Conservation (phyloP, 225 moss, liverwort and hornwort species). For the Climacium dendroides region DNA sequence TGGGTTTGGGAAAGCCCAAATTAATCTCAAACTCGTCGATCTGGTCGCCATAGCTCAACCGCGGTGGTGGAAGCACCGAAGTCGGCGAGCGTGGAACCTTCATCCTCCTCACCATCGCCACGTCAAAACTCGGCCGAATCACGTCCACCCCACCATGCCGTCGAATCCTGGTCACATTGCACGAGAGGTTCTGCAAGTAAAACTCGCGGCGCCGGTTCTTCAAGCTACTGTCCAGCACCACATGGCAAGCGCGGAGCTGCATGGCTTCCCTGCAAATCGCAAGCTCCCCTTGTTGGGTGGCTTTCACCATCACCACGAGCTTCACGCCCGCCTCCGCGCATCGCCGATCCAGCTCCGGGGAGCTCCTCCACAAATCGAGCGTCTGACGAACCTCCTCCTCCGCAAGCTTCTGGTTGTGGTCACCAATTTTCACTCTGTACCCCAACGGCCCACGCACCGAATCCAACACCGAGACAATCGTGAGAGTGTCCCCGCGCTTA, state of each 20-base stretch:
- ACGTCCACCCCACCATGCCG: slow-evolving; percentile 22
- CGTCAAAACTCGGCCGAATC: neutral
- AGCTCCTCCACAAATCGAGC: neutral
- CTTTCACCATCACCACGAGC: slow-evolving; percentile 17
- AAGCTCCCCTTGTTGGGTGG: slow-evolving; percentile 1
- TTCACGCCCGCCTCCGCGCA: slow-evolving; percentile 18
- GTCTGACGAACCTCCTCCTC: slow-evolving; percentile 4
- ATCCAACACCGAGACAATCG: slow-evolving; percentile 1
- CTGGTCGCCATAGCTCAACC: slow-evolving; percentile 34
- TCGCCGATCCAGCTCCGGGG: neutral
- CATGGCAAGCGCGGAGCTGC: neutral
- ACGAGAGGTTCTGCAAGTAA: slow-evolving; percentile 5
- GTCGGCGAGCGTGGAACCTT: neutral
- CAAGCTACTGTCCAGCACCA: slow-evolving; percentile 36
- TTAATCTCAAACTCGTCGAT: slow-evolving; percentile 31
- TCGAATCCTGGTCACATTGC: slow-evolving; percentile 24
- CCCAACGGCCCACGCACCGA: slow-evolving; percentile 17
- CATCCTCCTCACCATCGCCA: neutral
- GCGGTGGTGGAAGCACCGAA: slow-evolving; percentile 7
- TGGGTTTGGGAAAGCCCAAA: neutral
- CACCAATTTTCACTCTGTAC: slow-evolving; percentile 1
- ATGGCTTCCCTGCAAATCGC: slow-evolving; percentile 14
- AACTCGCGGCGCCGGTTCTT: slow-evolving; percentile 6
- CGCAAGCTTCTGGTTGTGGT: slow-evolving; percentile 9
- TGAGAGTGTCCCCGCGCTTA: slow-evolving; percentile 9